Percentiles rank a stretch among this genome's conserved stretches.
Evolutionary conservation across 2,329 filamentous ascomycete genomes (phyloP).

Genomic region (Nemania bipapillata): DNA sequence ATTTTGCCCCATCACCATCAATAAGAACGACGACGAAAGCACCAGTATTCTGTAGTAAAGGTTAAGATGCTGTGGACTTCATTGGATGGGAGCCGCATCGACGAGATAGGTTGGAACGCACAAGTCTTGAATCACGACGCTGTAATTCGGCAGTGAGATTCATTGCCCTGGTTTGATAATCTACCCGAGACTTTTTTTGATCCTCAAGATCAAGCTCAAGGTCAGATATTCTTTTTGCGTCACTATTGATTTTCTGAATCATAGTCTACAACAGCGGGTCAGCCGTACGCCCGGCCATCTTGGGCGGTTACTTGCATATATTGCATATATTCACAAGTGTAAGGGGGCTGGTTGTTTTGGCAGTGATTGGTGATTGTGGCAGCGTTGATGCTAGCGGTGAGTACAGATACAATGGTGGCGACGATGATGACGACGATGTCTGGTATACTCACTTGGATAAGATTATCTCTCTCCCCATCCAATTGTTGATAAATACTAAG

Average conservation of each 20-base stretch:
- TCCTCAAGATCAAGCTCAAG: slow-evolving; percentile 49
- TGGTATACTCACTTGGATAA: slow-evolving; percentile 46
- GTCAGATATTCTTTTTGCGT: slow-evolving; percentile 45
- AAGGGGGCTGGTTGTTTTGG: not conserved
- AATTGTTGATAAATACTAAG: slow-evolving; percentile 47
- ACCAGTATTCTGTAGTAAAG: slow-evolving; percentile 45
- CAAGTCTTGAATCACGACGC: slow-evolving; percentile 43
- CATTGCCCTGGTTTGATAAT: slow-evolving; percentile 43
- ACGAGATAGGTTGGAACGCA: slow-evolving; percentile 35
- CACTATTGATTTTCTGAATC: slow-evolving; percentile 44
- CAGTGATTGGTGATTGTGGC: not conserved
- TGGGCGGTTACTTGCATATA: not conserved
- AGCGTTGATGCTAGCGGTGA: not conserved
- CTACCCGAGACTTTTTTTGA: slow-evolving; percentile 45
- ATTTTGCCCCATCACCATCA: slow-evolving; percentile 53
- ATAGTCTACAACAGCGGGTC: slow-evolving; percentile 42
- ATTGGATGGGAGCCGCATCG: not conserved
- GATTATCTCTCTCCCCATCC: slow-evolving; percentile 46
- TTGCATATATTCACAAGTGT: not conserved
- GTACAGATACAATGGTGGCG: not conserved
- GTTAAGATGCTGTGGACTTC: slow-evolving; percentile 23
- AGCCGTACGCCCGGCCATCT: slow-evolving; percentile 20
- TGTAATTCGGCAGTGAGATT: slow-evolving; percentile 42
- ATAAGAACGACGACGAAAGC: slow-evolving; percentile 52
- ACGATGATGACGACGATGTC: not conserved